These are phyloP conservation scores for Plasmodium chabaudi DNA, from an alignment of 169 alveolate genomes.

Conservation along the genomic window DNA sequence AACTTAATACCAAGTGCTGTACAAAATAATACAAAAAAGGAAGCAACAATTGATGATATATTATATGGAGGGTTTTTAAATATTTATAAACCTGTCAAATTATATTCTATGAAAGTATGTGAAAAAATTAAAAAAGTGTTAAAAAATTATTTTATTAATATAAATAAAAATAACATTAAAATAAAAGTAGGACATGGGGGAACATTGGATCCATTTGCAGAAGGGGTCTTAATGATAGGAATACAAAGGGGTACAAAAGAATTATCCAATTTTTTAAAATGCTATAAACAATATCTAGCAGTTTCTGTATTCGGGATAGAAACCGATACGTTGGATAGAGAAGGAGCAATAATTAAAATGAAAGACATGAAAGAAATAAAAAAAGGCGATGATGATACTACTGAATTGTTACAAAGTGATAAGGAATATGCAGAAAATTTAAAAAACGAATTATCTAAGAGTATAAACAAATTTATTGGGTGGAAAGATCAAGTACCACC, in stretches of 20 bases:
- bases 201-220: constrained; percentile 83
- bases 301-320: constrained; percentile 80
- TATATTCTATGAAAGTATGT: constrained; percentile 52
- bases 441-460: background rate
- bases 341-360: constrained; percentile 47
- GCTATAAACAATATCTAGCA: constrained; percentile 81
- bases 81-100: constrained; percentile 56
- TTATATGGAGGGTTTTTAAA: constrained; percentile 67
- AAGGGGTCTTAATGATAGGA: constrained; percentile 84
- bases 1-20: background rate
- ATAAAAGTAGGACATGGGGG: constrained; percentile 88
- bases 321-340: constrained; percentile 82
- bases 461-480: constrained; percentile 20
- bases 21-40: background rate
- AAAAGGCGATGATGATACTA: background rate
- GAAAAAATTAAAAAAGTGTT: constrained; percentile 24
- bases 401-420: background rate
- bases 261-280: constrained; percentile 77
- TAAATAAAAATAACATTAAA: constrained; percentile 39
- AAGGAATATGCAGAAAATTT: background rate
- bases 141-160: constrained; percentile 5
- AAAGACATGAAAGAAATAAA: background rate
- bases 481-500: constrained; percentile 11
- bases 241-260: constrained; percentile 81
- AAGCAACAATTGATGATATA: constrained; percentile 58